Conservation (phyloP, 441 rosid genomes). For the Corymbia calophylla region DNA sequence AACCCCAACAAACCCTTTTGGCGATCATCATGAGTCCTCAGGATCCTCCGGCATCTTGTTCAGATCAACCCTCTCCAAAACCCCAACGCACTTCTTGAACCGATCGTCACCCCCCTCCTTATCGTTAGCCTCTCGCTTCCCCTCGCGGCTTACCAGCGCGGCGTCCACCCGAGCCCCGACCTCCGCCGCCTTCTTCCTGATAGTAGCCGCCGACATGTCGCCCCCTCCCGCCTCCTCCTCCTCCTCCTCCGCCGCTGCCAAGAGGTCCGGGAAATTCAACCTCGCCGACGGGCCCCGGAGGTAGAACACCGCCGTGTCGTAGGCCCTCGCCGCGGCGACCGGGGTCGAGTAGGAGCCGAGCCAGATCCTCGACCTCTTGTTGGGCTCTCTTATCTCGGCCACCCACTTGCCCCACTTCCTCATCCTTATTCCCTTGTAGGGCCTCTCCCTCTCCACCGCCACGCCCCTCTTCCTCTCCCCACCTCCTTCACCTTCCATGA, state of each 20-base stretch:
- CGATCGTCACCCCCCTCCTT: background rate
- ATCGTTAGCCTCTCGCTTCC: background rate
- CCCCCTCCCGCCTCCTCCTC: background rate
- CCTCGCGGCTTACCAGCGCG: background rate
- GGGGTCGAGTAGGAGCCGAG: slow-evolving; percentile 8
- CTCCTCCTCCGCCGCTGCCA: background rate
- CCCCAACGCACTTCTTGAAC: background rate
- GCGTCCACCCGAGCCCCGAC: background rate
- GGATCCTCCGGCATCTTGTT: background rate
- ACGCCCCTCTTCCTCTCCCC: background rate
- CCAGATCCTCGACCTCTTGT: slow-evolving; percentile 10
- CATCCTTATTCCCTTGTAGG: slow-evolving; percentile 1
- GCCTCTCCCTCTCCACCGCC: background rate
- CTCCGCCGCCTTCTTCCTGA: background rate
- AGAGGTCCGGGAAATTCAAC: slow-evolving; percentile 1
- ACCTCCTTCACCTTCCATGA: background rate
- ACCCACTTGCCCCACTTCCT: slow-evolving; percentile 14
- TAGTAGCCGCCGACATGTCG: background rate
- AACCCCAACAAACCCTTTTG: background rate
- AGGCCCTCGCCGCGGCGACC: slow-evolving; percentile 2
- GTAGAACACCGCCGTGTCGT: slow-evolving; percentile 11
- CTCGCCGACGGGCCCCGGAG: slow-evolving; percentile 1
- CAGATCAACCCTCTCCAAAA: background rate
- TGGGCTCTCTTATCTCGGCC: slow-evolving; percentile 9
- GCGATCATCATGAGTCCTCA: background rate